Evolutionary conservation across 768 basidiomycete genomes (phyloP), one percentile per base, ranked within the genome.

Genomic region (Macrolepiota dolichaula): DNA sequence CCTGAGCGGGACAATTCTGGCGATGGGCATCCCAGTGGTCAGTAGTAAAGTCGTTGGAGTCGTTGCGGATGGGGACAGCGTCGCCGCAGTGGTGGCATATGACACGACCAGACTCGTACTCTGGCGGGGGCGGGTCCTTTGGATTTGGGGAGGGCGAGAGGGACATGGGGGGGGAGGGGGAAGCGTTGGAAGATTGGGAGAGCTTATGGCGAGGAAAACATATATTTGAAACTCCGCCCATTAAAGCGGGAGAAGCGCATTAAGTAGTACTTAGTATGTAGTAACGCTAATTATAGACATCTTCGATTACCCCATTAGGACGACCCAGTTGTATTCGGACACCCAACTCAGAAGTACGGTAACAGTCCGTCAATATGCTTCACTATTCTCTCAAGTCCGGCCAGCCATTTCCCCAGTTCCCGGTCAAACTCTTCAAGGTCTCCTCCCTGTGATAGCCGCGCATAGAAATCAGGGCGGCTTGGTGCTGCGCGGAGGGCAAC

Each of bases 1-100:
- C 37, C 25, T 46, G 49, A 42, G 59, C 29, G 11, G 61, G 62
- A 49, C 46, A 57, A 4, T 35, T 46, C 35, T n/a, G 63, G 38
- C 82, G 81, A 72, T 91, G 89, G 13, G 84, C 80, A 36, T 85
- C 84, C 90, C 89, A 91, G 49, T 85, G 84, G 66, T 83, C 81
- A 42, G 85, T 72, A 38, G 88, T 88, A 70, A 91, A 90, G 2
- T 76, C 82, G 1, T 84, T 84, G 35, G 84, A 79, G 35, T 86
- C 85, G 70, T 91, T 88, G 24, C 88, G 79, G 71, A 90, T 87
- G 3, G 87, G 83, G 55, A 92, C 82, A 12, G 78, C 75, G 24
- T 78, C 75, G 10, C 83, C 81, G 66, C 90, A 92, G 7, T 77
- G 74, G 62, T 86, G 84, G 72, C 89, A 91, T 51, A 81, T 79